phyloP scores from a whole-genome alignment of 441 rosid genomes.

The Melastoma candidum region DNA sequence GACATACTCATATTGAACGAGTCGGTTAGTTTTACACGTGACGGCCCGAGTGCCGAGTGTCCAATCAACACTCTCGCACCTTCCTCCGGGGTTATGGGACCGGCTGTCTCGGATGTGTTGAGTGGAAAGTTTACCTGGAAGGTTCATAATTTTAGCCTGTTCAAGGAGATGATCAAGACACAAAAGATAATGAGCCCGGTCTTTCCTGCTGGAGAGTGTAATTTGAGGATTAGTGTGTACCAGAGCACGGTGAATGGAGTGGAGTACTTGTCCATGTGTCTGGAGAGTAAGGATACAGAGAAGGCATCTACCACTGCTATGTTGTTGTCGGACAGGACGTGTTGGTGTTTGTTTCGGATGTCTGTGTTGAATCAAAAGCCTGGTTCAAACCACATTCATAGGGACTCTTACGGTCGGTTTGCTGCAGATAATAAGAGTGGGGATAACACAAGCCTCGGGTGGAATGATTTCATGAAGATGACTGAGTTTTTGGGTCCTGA shows the following conservation, averaged over 20 bases:
- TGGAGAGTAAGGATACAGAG: constrained; percentile 94
- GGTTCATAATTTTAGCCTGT: constrained; percentile 91
- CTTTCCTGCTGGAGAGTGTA: constrained; percentile 97
- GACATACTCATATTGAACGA: constrained; percentile 87
- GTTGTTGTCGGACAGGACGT: constrained; percentile 48
- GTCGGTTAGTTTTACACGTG: constrained; percentile 69
- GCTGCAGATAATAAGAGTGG: constrained; percentile 96
- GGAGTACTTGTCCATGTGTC: constrained; percentile 83
- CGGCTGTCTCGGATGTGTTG: constrained; percentile 71
- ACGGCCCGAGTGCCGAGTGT: constrained; percentile 40
- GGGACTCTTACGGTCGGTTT: constrained; percentile 93
- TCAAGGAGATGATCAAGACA: constrained; percentile 91
- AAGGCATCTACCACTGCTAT: constrained; percentile 22
- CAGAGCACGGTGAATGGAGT: constrained; percentile 80
- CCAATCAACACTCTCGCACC: constrained; percentile 38
- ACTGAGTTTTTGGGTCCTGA: constrained; percentile 63
- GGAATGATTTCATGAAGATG: constrained; percentile 99
- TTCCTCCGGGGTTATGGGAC: constrained; percentile 42
- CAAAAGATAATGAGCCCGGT: constrained; percentile 99
- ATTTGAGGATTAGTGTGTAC: constrained; percentile 82
- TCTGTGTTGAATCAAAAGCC: constrained; percentile 83
- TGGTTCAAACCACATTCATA: constrained; percentile 81
- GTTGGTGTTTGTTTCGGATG: constrained; percentile 98
- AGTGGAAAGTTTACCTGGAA: constrained; percentile 98
- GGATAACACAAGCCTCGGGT: constrained; percentile 93